A percentile compares a stretch with the other conserved stretches of the same genome.
phyloP scores from a whole-genome alignment of 2,329 filamentous ascomycete genomes.

The Zasmidium angulare region DNA sequence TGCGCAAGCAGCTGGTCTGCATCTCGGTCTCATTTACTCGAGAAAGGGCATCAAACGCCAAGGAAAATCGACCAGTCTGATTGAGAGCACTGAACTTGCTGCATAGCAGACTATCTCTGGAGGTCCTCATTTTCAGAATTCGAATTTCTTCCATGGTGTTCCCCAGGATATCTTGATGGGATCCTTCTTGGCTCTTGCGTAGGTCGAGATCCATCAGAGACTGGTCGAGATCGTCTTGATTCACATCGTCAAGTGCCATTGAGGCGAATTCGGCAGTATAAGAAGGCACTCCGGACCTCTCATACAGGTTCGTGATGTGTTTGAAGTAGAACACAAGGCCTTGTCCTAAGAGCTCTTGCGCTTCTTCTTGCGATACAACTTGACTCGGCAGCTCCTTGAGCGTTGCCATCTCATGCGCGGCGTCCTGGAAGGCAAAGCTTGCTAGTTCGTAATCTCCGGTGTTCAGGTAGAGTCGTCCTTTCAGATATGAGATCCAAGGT shows the following conservation, averaged over 20 bases:
- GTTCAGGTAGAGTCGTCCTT: slow-evolving; percentile 74
- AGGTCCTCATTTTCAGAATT: slow-evolving; percentile 30
- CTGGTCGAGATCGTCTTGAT: slow-evolving; percentile 25
- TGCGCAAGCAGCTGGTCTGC: slow-evolving; percentile 65
- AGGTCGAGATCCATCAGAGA: slow-evolving; percentile 26
- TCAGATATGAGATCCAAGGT: slow-evolving; percentile 71
- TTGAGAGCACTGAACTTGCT: slow-evolving; percentile 82
- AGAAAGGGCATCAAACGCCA: slow-evolving; percentile 76
- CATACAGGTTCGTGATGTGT: slow-evolving; percentile 80
- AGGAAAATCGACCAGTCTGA: slow-evolving; percentile 74
- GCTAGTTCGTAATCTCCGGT: slow-evolving; percentile 73
- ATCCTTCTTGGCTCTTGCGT: slow-evolving; percentile 32
- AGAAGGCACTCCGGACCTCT: slow-evolving; percentile 72
- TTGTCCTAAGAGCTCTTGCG: slow-evolving; percentile 57
- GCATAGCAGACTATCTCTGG: slow-evolving; percentile 71
- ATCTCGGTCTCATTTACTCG: slow-evolving; percentile 71
- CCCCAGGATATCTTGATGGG: slow-evolving; percentile 27
- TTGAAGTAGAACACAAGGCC: slow-evolving; percentile 83
- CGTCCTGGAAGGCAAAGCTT: slow-evolving; percentile 74
- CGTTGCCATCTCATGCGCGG: slow-evolving; percentile 46
- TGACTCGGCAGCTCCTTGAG: slow-evolving; percentile 43
- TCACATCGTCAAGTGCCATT: slow-evolving; percentile 27
- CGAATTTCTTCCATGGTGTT: slow-evolving; percentile 35
- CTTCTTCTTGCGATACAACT: slow-evolving; percentile 74
- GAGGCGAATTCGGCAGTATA: slow-evolving; percentile 82